Percentiles rank a stretch among this genome's conserved stretches.
Conservation (phyloP, 208 protist species). For the Leishmania gerbilli region DNA sequence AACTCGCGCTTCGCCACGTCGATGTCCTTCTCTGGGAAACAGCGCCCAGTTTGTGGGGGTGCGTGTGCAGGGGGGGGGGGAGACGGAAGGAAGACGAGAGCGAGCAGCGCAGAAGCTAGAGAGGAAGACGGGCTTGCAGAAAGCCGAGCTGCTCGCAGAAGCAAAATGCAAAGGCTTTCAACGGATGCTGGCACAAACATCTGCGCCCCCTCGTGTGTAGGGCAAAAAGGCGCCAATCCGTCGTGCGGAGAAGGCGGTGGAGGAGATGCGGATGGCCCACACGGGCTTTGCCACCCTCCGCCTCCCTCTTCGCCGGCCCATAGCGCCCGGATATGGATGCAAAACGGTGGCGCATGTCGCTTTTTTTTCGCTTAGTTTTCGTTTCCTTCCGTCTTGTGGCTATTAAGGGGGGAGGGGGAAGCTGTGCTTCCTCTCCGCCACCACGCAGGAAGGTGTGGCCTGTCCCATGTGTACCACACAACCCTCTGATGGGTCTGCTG, state of each 20-base stretch:
- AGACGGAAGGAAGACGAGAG: not conserved
- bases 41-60: not conserved
- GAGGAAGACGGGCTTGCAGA: not conserved
- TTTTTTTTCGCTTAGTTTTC: not conserved
- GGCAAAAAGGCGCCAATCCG: not conserved
- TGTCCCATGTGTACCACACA: not conserved
- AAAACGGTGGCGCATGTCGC: not conserved
- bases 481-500: not conserved
- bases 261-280: not conserved
- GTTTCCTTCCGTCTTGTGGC: not conserved
- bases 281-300: no score
- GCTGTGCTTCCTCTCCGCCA: not conserved
- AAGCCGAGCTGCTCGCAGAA: not conserved
- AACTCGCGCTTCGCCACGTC: not conserved
- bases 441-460: not conserved
- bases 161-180: not conserved
- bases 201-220: not conserved
- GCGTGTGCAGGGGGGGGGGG: not conserved
- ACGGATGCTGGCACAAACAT: not conserved
- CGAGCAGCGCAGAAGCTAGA: not conserved
- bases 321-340: not conserved
- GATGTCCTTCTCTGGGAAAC: not conserved
- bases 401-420: not conserved
- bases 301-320: not conserved
- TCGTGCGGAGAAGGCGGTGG: not conserved